A percentile compares a stretch with the other conserved stretches of the same genome.
Conservation (phyloP, 345 rosid genomes). For the Eutrema heterophyllum region DNA sequence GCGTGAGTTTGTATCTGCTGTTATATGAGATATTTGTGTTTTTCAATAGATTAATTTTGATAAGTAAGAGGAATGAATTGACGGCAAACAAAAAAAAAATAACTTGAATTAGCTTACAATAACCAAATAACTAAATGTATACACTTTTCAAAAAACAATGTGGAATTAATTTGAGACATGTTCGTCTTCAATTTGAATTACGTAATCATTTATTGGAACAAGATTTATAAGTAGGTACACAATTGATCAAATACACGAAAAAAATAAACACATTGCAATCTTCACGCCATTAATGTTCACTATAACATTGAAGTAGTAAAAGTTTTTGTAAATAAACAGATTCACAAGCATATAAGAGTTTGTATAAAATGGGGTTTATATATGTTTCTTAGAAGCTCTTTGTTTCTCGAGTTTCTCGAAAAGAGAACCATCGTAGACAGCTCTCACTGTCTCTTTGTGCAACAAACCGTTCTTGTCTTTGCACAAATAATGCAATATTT, state of each 20-base stretch:
- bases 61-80: too few species aligned
- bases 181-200: background rate
- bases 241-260: background rate
- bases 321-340: background rate
- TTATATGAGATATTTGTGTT: too few species aligned
- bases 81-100: too few species aligned
- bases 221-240: background rate
- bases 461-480: conserved; percentile 72
- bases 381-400: conserved; percentile 43
- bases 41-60: too few species aligned
- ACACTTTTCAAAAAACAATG: background rate
- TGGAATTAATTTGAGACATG: background rate
- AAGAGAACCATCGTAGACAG: conserved; percentile 75
- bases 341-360: background rate
- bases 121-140: background rate
- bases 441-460: conserved; percentile 54
- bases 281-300: background rate
- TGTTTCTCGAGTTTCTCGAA: conserved; percentile 61
- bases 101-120: background rate
- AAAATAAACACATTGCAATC: conserved; percentile 9
- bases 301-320: background rate
- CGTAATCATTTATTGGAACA: background rate
- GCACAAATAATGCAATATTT: conserved; percentile 42
- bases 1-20: too few species aligned
- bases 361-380: background rate